phyloP scores from a whole-genome alignment of 306 rosid species.

The Trifolium subterraneum region DNA sequence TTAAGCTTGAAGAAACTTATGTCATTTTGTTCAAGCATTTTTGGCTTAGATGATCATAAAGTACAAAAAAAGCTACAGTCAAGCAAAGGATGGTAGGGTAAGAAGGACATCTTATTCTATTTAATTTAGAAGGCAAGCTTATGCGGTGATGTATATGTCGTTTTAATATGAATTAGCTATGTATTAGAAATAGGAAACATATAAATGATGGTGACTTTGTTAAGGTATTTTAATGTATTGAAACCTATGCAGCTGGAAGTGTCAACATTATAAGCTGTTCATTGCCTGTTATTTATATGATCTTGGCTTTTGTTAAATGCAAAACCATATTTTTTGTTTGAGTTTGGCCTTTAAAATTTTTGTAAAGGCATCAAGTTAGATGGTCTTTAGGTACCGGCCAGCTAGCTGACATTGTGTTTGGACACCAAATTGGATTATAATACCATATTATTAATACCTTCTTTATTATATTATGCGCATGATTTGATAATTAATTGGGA shows the following conservation, averaged over 20 bases:
- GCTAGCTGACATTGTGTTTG: constrained; percentile 45
- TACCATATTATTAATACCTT: constrained; percentile 13
- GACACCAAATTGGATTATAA: constrained; percentile 29
- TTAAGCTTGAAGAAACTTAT: background rate
- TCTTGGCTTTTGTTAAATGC: constrained; percentile 31
- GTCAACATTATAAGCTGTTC: constrained; percentile 29
- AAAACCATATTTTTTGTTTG: constrained; percentile 24
- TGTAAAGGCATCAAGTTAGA: constrained; percentile 39
- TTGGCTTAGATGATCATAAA: constrained; percentile 8
- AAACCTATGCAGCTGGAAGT: background rate
- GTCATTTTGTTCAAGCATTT: background rate
- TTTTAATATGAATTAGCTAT: background rate
- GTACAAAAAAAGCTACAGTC: constrained; percentile 23
- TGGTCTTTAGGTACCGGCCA: constrained; percentile 39
- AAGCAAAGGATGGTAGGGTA: constrained; percentile 1
- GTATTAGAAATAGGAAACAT: constrained; percentile 32
- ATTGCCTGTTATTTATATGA: constrained; percentile 20
- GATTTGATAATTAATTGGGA: constrained; percentile 25
- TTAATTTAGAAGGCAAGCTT: background rate
- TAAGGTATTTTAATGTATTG: constrained; percentile 22
- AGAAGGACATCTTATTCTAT: constrained; percentile 25
- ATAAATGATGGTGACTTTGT: constrained; percentile 31
- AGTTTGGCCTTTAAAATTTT: constrained; percentile 14
- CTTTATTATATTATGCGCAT: constrained; percentile 39
- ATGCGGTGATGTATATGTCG: background rate